These are phyloP conservation scores for Zostera marina DNA, from an alignment of 116 monocot genomes.

Conservation along the genomic window DNA sequence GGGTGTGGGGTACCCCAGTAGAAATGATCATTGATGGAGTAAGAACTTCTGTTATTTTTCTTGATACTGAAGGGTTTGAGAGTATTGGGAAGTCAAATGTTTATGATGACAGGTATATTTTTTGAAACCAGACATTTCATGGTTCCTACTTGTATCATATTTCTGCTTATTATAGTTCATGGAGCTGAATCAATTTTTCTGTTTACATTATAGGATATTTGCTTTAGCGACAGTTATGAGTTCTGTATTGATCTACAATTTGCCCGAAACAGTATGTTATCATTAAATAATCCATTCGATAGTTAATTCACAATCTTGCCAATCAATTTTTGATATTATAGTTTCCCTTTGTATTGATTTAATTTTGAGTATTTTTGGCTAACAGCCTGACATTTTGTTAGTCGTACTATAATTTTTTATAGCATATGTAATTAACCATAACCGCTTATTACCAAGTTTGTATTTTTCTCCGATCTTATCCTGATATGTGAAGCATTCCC, in stretches of 20 bases:
- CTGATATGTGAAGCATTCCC: neutral
- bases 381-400: no score
- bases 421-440: no score
- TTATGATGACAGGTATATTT: constrained; percentile 90
- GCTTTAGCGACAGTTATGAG: constrained; percentile 97
- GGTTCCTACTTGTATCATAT: neutral
- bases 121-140: neutral
- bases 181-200: constrained; percentile 1
- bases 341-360: neutral
- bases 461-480: neutral
- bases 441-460: no score
- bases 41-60: constrained; percentile 78
- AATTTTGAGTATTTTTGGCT: no score
- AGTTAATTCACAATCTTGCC: neutral
- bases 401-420: no score
- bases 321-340: neutral
- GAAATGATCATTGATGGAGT: constrained; percentile 70
- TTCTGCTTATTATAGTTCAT: neutral
- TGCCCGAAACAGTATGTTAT: constrained; percentile 98
- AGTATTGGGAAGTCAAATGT: constrained; percentile 99
- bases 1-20: constrained; percentile 93
- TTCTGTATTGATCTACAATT: constrained; percentile 94
- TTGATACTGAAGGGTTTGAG: constrained; percentile 99
- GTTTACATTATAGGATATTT: constrained; percentile 63
- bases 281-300: neutral